Evolutionary conservation across 257 asterid species (phyloP), one percentile per base, ranked within the genome.

Genomic region (Schizonepeta tenuifolia): DNA sequence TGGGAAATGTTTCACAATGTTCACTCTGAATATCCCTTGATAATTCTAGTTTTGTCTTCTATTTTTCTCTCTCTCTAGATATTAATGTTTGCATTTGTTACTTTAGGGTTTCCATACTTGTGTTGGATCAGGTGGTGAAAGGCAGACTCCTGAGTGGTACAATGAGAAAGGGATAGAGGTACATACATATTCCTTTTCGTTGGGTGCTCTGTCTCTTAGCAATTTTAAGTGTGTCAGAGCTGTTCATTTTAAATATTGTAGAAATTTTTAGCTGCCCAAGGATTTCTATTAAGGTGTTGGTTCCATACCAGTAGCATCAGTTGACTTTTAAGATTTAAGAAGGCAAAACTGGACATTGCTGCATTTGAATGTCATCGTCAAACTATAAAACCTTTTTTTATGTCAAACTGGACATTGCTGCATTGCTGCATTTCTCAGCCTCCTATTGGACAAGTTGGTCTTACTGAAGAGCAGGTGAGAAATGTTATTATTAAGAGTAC

Each of bases 121-220:
- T 81, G 98, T 93, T 65, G 98, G 97, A 51, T 78, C 92, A 5
- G 96, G 96, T 68, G 96, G 98, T 62, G 95, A 88, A 72, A 89
- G 96, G 75, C 97, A 93, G 85, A 93, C 96, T n/a, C 96, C 97
- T 61, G 97, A 93, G 33, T 93, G 98, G 98, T 93, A 93, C 89
- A 89, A 85, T 79, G 97, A 91, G 82, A 89, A 91, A 76, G 97
- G 98, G 79, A 91, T 93, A 80, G 97, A 93, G 95, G 97, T 93
- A 82, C 64, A 65, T 0, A 40, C 7, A 14, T n/a, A 20, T 38
- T 49, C 36, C 28, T 7, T 24, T 33, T n/a, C n/a, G n/a, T 20
- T 12, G 53, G 40, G 4, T 64, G 21, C 8, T 64, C 69, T 20
- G 35, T 41, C 55, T 56, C 21, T 36, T 28, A 7, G 18, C 44